Evolutionary conservation across 768 basidiomycete species (phyloP).

Genomic region (Agaricus subrufescens): DNA sequence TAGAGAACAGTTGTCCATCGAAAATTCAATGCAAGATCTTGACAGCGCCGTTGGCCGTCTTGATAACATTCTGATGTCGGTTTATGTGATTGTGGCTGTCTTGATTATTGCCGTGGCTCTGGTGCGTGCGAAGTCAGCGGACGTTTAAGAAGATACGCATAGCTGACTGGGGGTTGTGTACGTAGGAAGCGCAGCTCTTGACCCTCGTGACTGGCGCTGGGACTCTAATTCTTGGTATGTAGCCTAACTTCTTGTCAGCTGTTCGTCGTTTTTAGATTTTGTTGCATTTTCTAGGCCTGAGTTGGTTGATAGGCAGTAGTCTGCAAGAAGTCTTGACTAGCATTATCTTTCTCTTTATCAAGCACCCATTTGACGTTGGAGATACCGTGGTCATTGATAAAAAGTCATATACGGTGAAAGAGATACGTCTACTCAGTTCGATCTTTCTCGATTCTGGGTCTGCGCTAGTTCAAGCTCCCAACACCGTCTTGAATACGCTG

Average conservation of each 20-base stretch:
- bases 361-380: constrained; percentile 80
- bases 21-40: constrained; percentile 83
- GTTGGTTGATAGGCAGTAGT: constrained; percentile 83
- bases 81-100: constrained; percentile 66
- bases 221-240: constrained; percentile 41
- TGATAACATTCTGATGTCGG: constrained; percentile 81
- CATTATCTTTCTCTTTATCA: constrained; percentile 90
- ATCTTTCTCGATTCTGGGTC: constrained; percentile 61
- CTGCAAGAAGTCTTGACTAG: constrained; percentile 77
- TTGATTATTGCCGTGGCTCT: constrained; percentile 84
- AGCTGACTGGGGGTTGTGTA: neutral
- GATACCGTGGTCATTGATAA: constrained; percentile 58
- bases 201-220: constrained; percentile 77
- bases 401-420: constrained; percentile 72
- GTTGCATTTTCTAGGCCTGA: constrained; percentile 45
- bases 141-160: neutral
- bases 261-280: constrained; percentile 6
- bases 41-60: constrained; percentile 85
- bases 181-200: constrained; percentile 66
- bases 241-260: constrained; percentile 11
- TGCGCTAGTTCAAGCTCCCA: constrained; percentile 67
- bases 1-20: constrained; percentile 78
- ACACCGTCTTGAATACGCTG: constrained; percentile 51
- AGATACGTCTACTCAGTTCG: constrained; percentile 80
- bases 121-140: constrained; percentile 32